Percentiles rank a stretch among this genome's conserved stretches.
These are phyloP conservation scores for Sinapis alba DNA, from an alignment of 441 rosid species.

Conservation along the genomic window DNA sequence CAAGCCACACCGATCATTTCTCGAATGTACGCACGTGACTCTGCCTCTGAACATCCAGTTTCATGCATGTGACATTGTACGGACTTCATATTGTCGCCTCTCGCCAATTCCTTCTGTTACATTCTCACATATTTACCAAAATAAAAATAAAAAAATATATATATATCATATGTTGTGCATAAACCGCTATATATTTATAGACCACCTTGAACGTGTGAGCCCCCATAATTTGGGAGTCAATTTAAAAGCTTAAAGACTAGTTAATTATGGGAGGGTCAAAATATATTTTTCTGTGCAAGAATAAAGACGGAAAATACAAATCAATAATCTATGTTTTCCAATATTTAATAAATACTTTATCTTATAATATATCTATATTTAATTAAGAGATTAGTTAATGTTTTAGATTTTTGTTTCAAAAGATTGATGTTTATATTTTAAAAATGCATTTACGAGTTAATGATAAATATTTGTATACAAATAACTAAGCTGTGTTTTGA, in stretches of 20 bases:
- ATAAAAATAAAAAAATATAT: background rate
- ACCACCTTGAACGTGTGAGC: background rate
- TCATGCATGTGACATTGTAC: conserved; percentile 45
- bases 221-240: background rate
- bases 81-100: conserved; percentile 47
- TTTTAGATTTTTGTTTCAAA: background rate
- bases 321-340: background rate
- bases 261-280: background rate
- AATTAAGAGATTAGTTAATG: background rate
- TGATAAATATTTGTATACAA: background rate
- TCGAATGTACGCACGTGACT: conserved; percentile 31
- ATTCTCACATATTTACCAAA: background rate
- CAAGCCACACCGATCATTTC: conserved; percentile 34
- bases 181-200: background rate
- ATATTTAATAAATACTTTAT: background rate
- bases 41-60: conserved; percentile 30
- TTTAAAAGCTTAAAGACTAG: background rate
- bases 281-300: background rate
- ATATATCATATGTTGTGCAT: background rate
- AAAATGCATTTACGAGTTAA: background rate
- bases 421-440: background rate
- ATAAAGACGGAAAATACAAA: background rate
- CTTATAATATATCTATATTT: background rate
- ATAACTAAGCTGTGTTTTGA: background rate
- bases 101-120: conserved; percentile 35